Base-by-base conservation (phyloP, 2,329 filamentous ascomycete genomes). In the Paraphaeosphaeria sporulosa region DNA sequence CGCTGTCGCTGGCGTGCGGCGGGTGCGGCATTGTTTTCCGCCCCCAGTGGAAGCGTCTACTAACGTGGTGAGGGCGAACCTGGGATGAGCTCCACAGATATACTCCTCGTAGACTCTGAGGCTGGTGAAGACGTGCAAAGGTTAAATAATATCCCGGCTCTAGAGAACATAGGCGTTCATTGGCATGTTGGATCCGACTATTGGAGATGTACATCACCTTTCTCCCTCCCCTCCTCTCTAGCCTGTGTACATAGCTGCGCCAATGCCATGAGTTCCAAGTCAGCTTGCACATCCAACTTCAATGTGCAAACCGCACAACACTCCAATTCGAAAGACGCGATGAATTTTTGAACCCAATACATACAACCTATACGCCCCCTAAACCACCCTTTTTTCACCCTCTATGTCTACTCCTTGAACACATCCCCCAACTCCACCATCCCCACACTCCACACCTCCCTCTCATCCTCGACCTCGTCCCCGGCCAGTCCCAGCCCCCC, bases 361-460 rank as follows among this genome's bases (percentile, higher is more conserved):
- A 43, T n/a, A 43, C 19, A n/a, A 40, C 19, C 42, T 9, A 44
- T 23, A 23, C 42, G 42, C 42, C 42, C 42, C 19, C 42, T 43
- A 43, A 43, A 43, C 19, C 30, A 7, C 42, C 42, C 7, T 21
- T 8, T n/a, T n/a, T 21, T 21, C 40, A 44, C 19, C 19, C 7
- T 19, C 19, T 21, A n/a, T 1, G 4, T 21, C 19, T 12, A 21
- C 10, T 57, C 13, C 70, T 66, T 69, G 68, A 74, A 74, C 9
- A 74, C 72, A 61, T 92, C 91, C 9, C 86, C 90, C 49, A 94
- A 81, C 75, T 98, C 94, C 52, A 97, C 89, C 79, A 90, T 94
- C 6, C 95, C 95, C 52, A 99, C 90, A 76, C 92, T 95, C 94
- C 93, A 96, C 64, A 99, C 89, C 82, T 99, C 95, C 78, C 88